Evolutionary conservation across 2,329 filamentous ascomycete genomes (phyloP), one percentile per base, ranked within the genome.

Genomic region (Sporothrix sp.): DNA sequence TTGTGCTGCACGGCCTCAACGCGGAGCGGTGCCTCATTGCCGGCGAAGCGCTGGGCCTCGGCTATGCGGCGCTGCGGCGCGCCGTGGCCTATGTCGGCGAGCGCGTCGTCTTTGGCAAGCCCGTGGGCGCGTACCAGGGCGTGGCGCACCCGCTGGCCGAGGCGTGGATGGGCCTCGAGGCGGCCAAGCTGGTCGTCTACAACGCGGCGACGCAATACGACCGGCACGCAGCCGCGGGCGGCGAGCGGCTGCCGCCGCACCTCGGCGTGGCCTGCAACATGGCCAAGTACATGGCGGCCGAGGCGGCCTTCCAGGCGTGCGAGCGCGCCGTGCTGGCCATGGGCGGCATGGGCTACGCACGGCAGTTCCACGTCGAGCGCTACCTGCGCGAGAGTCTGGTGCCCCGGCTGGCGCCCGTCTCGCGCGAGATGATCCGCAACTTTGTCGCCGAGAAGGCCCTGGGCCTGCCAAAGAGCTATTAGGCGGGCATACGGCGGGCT

Each of bases 1-100:
- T 88, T 50, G 78, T 89, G 48, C 74, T 89, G 21, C 82, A 87
- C 59, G 84, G 85, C 2, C 87, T 89, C 82, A 89, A 89, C 56
- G 84, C 85, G 0, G 85, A 89, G 63, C 73, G 85, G 2, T 87
- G 84, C 60, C 73, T 89, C 0, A 68, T 89, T 0, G 86, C 85
- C 1, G 86, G 86, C 21, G 87, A 93, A 67, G 86, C 87, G 0
- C 71, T 93, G 0, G 87, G 87, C 0, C 68, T 94, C 0, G 87
- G 87, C 0, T 93, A 93, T 58, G 84, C 81, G 0, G 86, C 79
- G 9, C 66, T 82, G 25, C 69, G 71, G 51, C 78, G 71, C 56
- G 84, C 85, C 0, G 72, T 79, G 0, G 70, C 68, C 16, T 89
- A 89, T 57, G 83, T 84, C 0, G 70, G 74, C 47, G 81, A 85